Base-by-base conservation (phyloP, 1,139 yeast genomes). In the Taphrina pruni region DNA sequence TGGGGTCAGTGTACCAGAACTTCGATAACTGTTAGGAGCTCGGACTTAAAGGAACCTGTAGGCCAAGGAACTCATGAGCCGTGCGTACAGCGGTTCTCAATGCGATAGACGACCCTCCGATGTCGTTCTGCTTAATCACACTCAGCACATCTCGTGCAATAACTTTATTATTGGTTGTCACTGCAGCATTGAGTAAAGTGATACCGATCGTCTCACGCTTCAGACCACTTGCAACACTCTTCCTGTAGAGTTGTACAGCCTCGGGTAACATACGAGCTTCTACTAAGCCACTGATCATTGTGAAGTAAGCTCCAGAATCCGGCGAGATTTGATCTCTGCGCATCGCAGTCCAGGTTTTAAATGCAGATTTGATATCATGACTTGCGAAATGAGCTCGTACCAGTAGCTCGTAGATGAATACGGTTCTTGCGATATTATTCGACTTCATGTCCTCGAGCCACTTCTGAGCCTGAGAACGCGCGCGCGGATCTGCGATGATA, bases 321-420 rank as follows among this genome's bases (percentile, higher is more conserved):
- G 58, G 58, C 11, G 58, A 20, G 43, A 54, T 54, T 5, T 26
- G 41, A 38, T 54, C 58, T 36, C 58, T 32, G 12, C 58, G 58
- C 58, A 54, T 54, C 6, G 41, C 41, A 35, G 17, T 38, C 58
- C 58, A 54, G 7, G 35, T 35, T n/a, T 2, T 3, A 38, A 54
- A 54, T 8, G 43, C 58, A 11, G 58, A 11, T 6, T 17, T 17
- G 26, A 7, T 8, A 26, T 54, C 58, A 38, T 54, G 7, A 12
- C 20, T 36, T 36, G 41, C 21, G 14, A 54, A 36, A 36, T 54
- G 35, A 9, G 58, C 58, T 12, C 58, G 11, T 26, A 54, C 6
- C 8, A 54, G 41, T 14, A 54, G 26, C 21, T 54, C 58, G 21
- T 54, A 54, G 26, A 54, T 26, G 21, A 54, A 5, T 6, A 54